Evolutionary conservation across 164 flowering plant genomes (phyloP), one percentile per base, ranked within the genome.

Genomic region (Magnolia sinica): DNA sequence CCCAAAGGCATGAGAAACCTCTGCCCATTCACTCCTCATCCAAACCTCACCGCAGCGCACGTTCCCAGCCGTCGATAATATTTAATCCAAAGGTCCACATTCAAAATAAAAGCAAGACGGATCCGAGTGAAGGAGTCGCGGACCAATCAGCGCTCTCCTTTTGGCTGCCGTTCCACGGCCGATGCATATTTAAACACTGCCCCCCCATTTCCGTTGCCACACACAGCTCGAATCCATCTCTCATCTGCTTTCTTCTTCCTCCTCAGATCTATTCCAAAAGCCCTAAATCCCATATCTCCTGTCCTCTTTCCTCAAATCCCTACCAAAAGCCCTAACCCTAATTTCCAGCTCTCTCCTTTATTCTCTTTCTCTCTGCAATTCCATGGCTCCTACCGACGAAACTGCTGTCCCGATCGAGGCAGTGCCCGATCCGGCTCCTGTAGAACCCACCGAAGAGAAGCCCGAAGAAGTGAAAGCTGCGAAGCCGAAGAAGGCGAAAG

Each of bases 101-200:
- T 83, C 50, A 74, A 81, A 87, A n/a, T 10, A 20, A 18, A 52
- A 23, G 24, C 9, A 22, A 9, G 1, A 19, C 23, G 4, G 75
- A 87, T 87, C 87, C 85, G 84, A n/a, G 84, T 83, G 73, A 74
- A 3, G 13, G 7, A 7, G 2, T 29, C 52, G 4, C 75, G 37
- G 11, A 55, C 89, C 87, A 87, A 87, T 85, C 89, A 85, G 73
- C 66, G 67, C n/a, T 76, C 81, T 11, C 64, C 82, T 64, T 79
- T 77, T 13, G 8, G 8, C 45, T 29, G 18, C 22, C 55, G 22
- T 50, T 79, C 50, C 59, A 0, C 37, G n/a, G 7, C 71, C 83
- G 52, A 61, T 74, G 64, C 37, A 74, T 76, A 83, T 83, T 74
- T 78, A 83, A 76, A 22, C 63, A 23, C 74, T 51, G 37, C 18